These are phyloP conservation scores for Zizania latifolia DNA, from an alignment of 176 grass and related monocot species.

Conservation along the genomic window DNA sequence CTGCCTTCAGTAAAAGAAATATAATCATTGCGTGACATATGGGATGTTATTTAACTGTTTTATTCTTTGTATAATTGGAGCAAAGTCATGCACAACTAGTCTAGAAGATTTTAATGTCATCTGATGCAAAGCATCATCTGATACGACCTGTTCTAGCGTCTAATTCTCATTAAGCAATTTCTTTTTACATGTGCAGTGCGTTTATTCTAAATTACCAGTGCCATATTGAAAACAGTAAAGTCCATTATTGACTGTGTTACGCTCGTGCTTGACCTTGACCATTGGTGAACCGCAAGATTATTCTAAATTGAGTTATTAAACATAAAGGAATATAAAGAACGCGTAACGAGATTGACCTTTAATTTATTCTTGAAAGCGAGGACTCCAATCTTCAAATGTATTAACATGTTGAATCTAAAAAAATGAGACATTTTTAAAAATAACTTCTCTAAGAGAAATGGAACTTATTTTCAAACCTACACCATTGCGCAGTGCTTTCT, in stretches of 20 bases:
- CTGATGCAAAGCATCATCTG: not conserved
- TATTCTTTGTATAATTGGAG: constrained; percentile 5
- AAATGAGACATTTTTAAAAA: too few species aligned
- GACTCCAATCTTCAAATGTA: too few species aligned
- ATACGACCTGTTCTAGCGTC: not conserved
- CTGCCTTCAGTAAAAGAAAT: too few species aligned
- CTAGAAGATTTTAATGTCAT: not conserved
- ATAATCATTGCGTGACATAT: not conserved
- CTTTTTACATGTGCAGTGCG: not conserved
- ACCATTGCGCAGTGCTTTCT: too few species aligned
- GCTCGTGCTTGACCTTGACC: not conserved
- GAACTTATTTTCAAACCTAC: too few species aligned
- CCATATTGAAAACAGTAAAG: not conserved
- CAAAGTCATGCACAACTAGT: not conserved
- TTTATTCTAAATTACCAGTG: not conserved
- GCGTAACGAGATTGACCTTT: not conserved
- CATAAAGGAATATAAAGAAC: not conserved
- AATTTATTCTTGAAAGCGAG: not conserved
- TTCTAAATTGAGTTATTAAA: not conserved
- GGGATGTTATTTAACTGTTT: not conserved
- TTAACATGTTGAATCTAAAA: too few species aligned
- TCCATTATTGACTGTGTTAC: not conserved
- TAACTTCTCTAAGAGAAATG: too few species aligned
- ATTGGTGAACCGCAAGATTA: not conserved
- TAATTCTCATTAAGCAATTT: not conserved